These are phyloP conservation scores for Vigna hirtella DNA, from an alignment of 306 rosid genomes.

Conservation along the genomic window DNA sequence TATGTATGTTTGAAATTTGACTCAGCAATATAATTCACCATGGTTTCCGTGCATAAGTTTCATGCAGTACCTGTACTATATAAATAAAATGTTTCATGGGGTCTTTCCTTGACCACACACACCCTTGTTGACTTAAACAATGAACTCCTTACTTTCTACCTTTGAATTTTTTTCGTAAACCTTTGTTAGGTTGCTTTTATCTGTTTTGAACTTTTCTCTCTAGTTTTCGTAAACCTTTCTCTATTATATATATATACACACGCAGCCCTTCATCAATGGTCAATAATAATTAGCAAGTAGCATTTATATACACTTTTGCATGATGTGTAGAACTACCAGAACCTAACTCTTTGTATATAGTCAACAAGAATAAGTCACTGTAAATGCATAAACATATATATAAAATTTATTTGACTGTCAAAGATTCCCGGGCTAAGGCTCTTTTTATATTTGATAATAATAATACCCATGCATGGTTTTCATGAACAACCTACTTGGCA, in stretches of 20 bases:
- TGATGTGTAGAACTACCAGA: background rate
- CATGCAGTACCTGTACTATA: constrained; percentile 29
- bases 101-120: constrained; percentile 40
- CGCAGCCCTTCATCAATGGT: constrained; percentile 9
- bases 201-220: background rate
- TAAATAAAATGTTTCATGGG: constrained; percentile 1
- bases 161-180: background rate
- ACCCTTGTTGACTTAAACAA: constrained; percentile 26
- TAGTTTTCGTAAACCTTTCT: background rate
- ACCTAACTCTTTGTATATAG: background rate
- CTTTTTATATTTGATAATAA: constrained; percentile 17
- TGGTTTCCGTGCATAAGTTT: constrained; percentile 23
- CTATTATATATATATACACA: background rate
- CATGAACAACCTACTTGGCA: background rate
- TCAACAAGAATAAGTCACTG: constrained; percentile 23
- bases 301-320: background rate
- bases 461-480: constrained; percentile 19
- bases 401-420: constrained; percentile 22
- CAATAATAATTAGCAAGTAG: constrained; percentile 2
- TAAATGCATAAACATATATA: background rate
- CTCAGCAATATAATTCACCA: background rate
- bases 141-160: background rate
- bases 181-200: constrained; percentile 1
- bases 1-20: constrained; percentile 2
- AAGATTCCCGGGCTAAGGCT: constrained; percentile 28